A percentile compares a stretch with the other conserved stretches of the same genome.
These are phyloP conservation scores for Russula compacta DNA, from an alignment of 768 basidiomycete species.

Conservation along the genomic window DNA sequence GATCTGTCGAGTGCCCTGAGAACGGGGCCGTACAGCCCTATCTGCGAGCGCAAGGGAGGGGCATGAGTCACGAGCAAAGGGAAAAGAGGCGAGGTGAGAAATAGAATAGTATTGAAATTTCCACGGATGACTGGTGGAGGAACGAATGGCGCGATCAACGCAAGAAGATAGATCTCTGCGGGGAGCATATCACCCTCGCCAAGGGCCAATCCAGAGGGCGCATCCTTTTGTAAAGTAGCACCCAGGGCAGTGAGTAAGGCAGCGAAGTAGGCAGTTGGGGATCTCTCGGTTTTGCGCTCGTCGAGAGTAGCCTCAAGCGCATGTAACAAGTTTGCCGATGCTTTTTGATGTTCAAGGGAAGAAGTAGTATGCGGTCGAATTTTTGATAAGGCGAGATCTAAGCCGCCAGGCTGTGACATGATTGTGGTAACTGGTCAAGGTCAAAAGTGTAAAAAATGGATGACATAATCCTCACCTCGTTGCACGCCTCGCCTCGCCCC, in stretches of 20 bases:
- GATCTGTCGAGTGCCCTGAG: conserved; percentile 62
- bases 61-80: conserved; percentile 54
- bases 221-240: conserved; percentile 58
- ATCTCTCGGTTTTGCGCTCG: conserved; percentile 56
- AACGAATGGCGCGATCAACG: conserved; percentile 69
- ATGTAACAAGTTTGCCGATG: conserved; percentile 74
- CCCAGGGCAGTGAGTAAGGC: conserved; percentile 79
- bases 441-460: neutral
- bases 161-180: conserved; percentile 77
- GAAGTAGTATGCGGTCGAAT: conserved; percentile 82
- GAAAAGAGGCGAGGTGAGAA: conserved; percentile 72
- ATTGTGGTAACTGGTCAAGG: neutral
- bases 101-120: conserved; percentile 60
- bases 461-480: conserved; percentile 1
- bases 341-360: conserved; percentile 76
- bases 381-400: conserved; percentile 63
- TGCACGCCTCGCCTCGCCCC: neutral
- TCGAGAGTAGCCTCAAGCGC: conserved; percentile 77
- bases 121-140: conserved; percentile 71
- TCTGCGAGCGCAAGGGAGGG: conserved; percentile 77
- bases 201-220: conserved; percentile 27
- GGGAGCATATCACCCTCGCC: conserved; percentile 72
- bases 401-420: conserved; percentile 22
- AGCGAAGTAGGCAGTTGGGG: conserved; percentile 93
- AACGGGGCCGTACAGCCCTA: conserved; percentile 64